These are phyloP conservation scores for Xanthoconium purpureum DNA, from an alignment of 768 basidiomycete species.

Conservation along the genomic window DNA sequence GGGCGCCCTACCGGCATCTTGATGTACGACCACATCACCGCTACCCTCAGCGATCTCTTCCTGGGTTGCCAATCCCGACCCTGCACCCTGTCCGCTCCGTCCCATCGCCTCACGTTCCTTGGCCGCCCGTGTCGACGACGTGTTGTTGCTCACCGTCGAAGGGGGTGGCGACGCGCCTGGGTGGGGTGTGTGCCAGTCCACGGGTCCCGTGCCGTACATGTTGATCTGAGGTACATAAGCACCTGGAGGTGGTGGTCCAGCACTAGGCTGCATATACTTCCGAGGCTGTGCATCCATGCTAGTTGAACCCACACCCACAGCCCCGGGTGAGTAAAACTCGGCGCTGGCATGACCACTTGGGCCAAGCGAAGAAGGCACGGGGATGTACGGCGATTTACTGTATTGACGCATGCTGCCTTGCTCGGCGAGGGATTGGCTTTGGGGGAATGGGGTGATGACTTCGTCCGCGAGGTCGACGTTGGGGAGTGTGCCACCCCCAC, in stretches of 20 bases:
- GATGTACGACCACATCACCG: slow-evolving; percentile 26
- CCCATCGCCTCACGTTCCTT: slow-evolving; percentile 27
- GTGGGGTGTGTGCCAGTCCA: slow-evolving; percentile 21
- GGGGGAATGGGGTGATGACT: slow-evolving; percentile 26
- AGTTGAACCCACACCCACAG: background rate
- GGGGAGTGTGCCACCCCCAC: slow-evolving; percentile 27
- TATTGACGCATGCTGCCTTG: slow-evolving; percentile 26
- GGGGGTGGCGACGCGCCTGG: slow-evolving; percentile 21
- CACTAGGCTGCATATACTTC: background rate
- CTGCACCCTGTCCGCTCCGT: slow-evolving; percentile 13
- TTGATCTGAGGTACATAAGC: slow-evolving; percentile 3
- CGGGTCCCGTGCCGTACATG: slow-evolving; percentile 12
- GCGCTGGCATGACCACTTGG: slow-evolving; percentile 1
- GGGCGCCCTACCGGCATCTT: slow-evolving; percentile 26
- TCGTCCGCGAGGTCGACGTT: slow-evolving; percentile 29
- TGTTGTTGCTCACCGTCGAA: slow-evolving; percentile 18
- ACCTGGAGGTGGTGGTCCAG: background rate
- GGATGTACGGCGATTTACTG: slow-evolving; percentile 8
- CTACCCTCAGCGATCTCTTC: slow-evolving; percentile 20
- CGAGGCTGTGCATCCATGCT: slow-evolving; percentile 8
- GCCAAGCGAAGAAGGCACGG: slow-evolving; percentile 1
- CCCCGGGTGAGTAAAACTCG: slow-evolving; percentile 8
- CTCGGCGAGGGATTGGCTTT: slow-evolving; percentile 1
- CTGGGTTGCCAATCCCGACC: slow-evolving; percentile 21
- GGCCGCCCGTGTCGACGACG: slow-evolving; percentile 10